Base-by-base conservation (phyloP, 208 protist genomes). In the Trypanosoma conorhini region DNA sequence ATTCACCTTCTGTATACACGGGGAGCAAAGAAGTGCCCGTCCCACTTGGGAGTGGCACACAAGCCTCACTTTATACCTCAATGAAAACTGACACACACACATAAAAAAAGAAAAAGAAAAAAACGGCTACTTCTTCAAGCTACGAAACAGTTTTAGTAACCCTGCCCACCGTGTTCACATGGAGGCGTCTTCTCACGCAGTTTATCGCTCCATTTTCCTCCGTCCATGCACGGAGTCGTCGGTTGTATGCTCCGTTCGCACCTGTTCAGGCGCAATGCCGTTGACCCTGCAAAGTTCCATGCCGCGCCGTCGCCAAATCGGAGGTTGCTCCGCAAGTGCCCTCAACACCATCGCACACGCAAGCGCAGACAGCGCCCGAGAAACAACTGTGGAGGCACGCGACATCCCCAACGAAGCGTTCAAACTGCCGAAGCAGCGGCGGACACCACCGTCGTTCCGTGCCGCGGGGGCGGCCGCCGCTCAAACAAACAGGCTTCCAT, bases 381-480 rank as follows among this genome's bases (percentile, higher is more conserved):
- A 69, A 35, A 97, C 76, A 44, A 98, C 70, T 35, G 60, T 60
- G 0, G 71, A 68, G 72, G 83, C 97, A n/a, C 89, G 85, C 17
- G 90, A 90, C 10, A 98, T 88, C 19, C 94, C 96, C 15, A 95
- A 88, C 4, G 91, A 85, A 12, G 81, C 79, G 62, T 98, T 91
- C 1, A 95, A 96, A 80, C 98, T 98, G 81, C 98, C 98, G n/a
- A 98, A 67, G 67, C 96, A 98, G 57, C 97, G 84, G 73, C 98
- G 98, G 28, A 98, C 96, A 63, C 96, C 95, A 48, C 79, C 89
- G 75, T 98, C 98, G 56, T 85, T 88, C 31, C 98, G 78, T 57
- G 75, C 87, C 5, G 83, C 74, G 33, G 88, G 83, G 13, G 95
- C 81, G 24, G 82, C 70, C 19, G 80, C 72, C n/a, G n/a, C n/a